Conservation (phyloP, 345 rosid species). For the Gossypium arboreum region DNA sequence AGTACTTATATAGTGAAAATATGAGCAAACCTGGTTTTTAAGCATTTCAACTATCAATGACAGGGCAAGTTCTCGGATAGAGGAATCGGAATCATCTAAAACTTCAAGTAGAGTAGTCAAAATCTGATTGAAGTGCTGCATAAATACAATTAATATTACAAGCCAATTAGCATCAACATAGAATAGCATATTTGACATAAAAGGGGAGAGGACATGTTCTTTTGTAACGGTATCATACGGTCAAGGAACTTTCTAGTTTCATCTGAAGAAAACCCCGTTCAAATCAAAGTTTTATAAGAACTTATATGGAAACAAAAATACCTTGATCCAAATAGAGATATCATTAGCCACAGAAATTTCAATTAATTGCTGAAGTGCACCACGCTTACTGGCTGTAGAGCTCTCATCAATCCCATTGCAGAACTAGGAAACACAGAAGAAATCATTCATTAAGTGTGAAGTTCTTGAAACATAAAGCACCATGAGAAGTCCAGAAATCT, state of each 20-base stretch:
- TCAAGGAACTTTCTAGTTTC: neutral
- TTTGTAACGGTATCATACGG: neutral
- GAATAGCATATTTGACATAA: neutral
- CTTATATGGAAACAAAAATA: slow-evolving; percentile 18
- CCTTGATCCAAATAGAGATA: slow-evolving; percentile 77
- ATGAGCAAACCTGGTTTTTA: slow-evolving; percentile 63
- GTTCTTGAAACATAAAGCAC: neutral
- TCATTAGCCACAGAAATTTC: slow-evolving; percentile 74
- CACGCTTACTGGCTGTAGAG: slow-evolving; percentile 53
- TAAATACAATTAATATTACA: slow-evolving; percentile 14
- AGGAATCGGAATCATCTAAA: slow-evolving; percentile 66
- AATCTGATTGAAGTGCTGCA: slow-evolving; percentile 97
- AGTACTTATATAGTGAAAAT: neutral
- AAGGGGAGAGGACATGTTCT: neutral
- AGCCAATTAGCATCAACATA: neutral
- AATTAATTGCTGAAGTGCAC: slow-evolving; percentile 81
- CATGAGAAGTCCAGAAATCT: neutral
- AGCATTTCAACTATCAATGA: slow-evolving; percentile 80
- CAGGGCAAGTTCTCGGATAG: slow-evolving; percentile 72
- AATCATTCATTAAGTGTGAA: neutral
- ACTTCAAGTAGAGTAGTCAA: slow-evolving; percentile 94
- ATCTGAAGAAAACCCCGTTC: neutral
- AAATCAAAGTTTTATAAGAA: neutral
- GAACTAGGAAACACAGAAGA: slow-evolving; percentile 40
- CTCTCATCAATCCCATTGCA: slow-evolving; percentile 63